phyloP scores from a whole-genome alignment of 2,329 filamentous ascomycete genomes.

The Penicillium sp. region DNA sequence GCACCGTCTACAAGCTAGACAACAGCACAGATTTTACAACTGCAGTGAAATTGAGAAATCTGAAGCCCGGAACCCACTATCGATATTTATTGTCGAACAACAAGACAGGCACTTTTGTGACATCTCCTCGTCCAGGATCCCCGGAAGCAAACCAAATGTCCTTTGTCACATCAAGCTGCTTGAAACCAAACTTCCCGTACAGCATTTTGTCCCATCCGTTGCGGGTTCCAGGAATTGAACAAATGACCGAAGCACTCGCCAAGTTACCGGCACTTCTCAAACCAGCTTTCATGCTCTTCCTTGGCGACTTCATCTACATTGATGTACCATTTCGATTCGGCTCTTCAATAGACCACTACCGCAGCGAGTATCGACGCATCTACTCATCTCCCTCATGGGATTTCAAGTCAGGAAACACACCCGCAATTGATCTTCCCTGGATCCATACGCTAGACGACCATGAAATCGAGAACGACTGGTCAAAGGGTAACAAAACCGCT shows the following conservation, averaged over 20 bases:
- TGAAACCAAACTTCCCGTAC: conserved; percentile 89
- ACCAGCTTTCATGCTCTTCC: conserved; percentile 61
- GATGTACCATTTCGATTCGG: conserved; percentile 85
- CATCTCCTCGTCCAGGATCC: conserved; percentile 70
- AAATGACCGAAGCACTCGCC: conserved; percentile 72
- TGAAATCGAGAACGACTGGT: conserved; percentile 93
- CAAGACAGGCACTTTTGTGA: conserved; percentile 76
- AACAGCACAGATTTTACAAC: conserved; percentile 82
- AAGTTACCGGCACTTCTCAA: conserved; percentile 59
- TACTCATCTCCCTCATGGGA: conserved; percentile 93
- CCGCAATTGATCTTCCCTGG: conserved; percentile 73
- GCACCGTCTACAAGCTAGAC: conserved; percentile 64
- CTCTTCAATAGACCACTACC: conserved; percentile 70
- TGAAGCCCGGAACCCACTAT: conserved; percentile 72
- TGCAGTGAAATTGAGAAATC: conserved; percentile 64
- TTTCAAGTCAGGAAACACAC: conserved; percentile 60
- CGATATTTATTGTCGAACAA: conserved; percentile 86
- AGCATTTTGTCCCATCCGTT: conserved; percentile 79
- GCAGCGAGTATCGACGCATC: conserved; percentile 90
- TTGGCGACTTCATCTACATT: conserved; percentile 51
- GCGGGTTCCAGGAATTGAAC: conserved; percentile 74
- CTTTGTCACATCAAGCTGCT: conserved; percentile 89
- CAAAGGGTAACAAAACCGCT: conserved; percentile 71
- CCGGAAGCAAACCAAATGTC: conserved; percentile 71
- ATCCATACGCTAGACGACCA: conserved; percentile 97